phyloP scores from a whole-genome alignment of 148 eudicot genomes.

The Drosera capensis region DNA sequence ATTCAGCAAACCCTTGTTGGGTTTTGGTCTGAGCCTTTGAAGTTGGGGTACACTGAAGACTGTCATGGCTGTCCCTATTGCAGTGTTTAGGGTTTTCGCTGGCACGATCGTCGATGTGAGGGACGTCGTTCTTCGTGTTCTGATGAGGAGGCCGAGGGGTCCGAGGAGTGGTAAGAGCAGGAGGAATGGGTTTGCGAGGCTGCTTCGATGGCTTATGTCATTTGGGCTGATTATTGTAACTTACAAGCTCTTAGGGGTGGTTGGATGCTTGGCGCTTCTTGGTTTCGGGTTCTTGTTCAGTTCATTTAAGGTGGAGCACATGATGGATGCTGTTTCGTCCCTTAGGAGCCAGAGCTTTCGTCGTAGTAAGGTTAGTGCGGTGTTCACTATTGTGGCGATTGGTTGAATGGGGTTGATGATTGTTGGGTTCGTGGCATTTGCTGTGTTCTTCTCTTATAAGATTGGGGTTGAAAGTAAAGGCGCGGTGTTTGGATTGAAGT shows the following conservation, averaged over 20 bases:
- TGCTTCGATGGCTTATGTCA: constrained; percentile 53
- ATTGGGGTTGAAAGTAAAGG: constrained; percentile 83
- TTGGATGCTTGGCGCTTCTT: constrained; percentile 47
- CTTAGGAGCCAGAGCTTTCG: constrained; percentile 57
- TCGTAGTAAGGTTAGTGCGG: constrained; percentile 29
- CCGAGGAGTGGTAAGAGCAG: constrained; percentile 11
- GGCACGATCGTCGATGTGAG: constrained; percentile 64
- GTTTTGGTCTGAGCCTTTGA: constrained; percentile 73
- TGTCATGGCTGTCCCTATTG: constrained; percentile 49
- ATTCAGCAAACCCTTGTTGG: constrained; percentile 64
- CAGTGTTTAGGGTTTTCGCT: constrained; percentile 51
- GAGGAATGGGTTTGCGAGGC: constrained; percentile 46
- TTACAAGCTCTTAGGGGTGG: constrained; percentile 45
- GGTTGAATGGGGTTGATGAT: constrained; percentile 71
- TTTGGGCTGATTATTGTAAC: constrained; percentile 59
- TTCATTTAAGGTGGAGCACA: constrained; percentile 32
- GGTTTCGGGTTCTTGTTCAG: constrained; percentile 47
- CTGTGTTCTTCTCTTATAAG: constrained; percentile 76
- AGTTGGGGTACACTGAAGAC: constrained; percentile 75
- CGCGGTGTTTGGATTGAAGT: constrained; percentile 59
- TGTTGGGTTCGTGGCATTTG: constrained; percentile 50
- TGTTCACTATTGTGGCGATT: constrained; percentile 72
- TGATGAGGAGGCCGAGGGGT: constrained; percentile 18
- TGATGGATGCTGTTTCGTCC: constrained; percentile 58
- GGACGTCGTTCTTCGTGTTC: constrained; percentile 14